Evolutionary conservation across 129 eudicot genomes (phyloP), one percentile per base, ranked within the genome.

Genomic region (Escallonia rubra): DNA sequence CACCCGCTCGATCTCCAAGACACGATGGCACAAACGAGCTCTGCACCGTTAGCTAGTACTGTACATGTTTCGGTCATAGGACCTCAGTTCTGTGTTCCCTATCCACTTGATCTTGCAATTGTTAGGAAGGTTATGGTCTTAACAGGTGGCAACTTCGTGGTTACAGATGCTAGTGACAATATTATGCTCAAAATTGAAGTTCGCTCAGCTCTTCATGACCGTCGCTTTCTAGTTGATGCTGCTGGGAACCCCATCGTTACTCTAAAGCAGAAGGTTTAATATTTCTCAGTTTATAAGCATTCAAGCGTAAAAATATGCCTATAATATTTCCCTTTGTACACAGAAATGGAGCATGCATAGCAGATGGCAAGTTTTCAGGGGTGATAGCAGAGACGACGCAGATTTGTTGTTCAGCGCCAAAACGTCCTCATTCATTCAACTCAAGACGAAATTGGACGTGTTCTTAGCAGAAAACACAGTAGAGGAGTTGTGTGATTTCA

Each of bases 211-310:
- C 59, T 84, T 51, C 85, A 55, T 3, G 95, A 79, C 45, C 79
- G 68, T 59, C 87, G 86, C 42, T 50, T 81, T 55, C 57, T 87
- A 66, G 68, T 73, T 43, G 95, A 87, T 58, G 85, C 79, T 41
- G 75, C 68, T 2, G 95, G 85, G 4, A 73, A 72, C n/a, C 88
- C 86, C 48, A 41, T 87, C 66, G 46, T 87, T 69, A 68, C 83
- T 13, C 72, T 83, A 49, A 81, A 65, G 5, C 88, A 78, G 61
- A 84, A 81, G 85, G 90, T 87, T 41, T 40, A 1, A 50, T 9
- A 2, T 49, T 55, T 65, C 10, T 4, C 44, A 50, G 14, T 41
- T 15, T 15, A 8, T 2, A 13, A 4, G 8, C n/a, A 8, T 53
- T 53, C 13, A 53, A 53, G 14, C 4, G 3, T 7, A 52, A 0